Base-by-base conservation (phyloP, 2,329 filamentous ascomycete species). In the Trichoderma sp. region DNA sequence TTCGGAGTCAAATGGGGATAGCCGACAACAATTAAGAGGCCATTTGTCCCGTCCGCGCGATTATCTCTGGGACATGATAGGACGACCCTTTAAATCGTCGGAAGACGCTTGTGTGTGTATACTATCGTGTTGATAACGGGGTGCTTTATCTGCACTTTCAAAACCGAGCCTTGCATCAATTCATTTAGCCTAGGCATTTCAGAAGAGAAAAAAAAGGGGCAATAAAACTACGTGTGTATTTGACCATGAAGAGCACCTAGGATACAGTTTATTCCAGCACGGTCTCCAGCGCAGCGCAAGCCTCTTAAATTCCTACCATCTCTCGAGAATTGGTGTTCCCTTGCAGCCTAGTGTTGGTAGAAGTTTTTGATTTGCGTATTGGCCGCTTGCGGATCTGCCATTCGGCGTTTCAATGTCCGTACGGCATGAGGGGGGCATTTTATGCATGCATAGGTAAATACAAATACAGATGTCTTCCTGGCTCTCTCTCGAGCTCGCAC, bases 1-100 rank as follows among this genome's bases (percentile, higher is more conserved):
- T 88, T 90, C 72, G 89, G 89, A 6, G 84, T 90, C 34, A 87
- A 84, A 69, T 90, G 87, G 87, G 78, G 63, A 73, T 48, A 54
- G 19, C 19, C n/a, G 7, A 48, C 13, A 19, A 48, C 19, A 6
- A 5, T 29, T 12, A 22, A 22, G 0, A 10, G 22, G 42, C 22
- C 10, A 13, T 48, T 48, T 48, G 19, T 48, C n/a, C 42, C 22
- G n/a, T 48, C 9, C 19, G 10, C 2, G 42, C 1, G 42, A 48
- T 22, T 45, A 3, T 45, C n/a, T 22, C 10, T 22, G 13, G 10
- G 39, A 48, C 12, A 22, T 12, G 8, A 22, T 19, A 22, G 27
- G 57, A 22, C 39, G 34, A 5, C 19, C 32, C 48, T 29, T 17
- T 60, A 6, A 42, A 48, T 19, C 39, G 27, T 10, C 12, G 27